phyloP scores from a whole-genome alignment of 495 filamentous ascomycete species.

The Penicillium paxilli region DNA sequence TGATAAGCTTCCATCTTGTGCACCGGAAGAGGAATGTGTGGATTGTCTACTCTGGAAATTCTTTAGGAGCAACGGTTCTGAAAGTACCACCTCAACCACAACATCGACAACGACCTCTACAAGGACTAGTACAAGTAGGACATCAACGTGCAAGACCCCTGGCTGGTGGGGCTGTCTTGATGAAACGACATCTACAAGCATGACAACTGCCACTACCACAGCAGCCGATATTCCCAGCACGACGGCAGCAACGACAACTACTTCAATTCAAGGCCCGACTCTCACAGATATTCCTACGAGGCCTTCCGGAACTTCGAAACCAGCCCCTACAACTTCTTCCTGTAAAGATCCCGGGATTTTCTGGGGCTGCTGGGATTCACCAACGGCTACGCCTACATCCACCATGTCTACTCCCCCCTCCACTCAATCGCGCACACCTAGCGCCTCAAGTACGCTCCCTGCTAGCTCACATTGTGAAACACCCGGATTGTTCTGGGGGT shows the following conservation, averaged over 20 bases:
- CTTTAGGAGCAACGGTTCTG: slow-evolving; percentile 84
- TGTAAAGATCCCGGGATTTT: neutral
- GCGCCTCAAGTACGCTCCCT: neutral
- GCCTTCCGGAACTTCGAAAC: neutral
- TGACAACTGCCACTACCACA: slow-evolving; percentile 48
- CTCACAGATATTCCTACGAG: too few relatives aligned
- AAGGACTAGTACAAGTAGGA: slow-evolving; percentile 63
- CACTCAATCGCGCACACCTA: too few relatives aligned
- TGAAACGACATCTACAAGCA: slow-evolving; percentile 59
- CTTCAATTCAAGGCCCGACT: neutral
- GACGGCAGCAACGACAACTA: neutral
- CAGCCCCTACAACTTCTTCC: neutral
- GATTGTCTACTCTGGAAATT: slow-evolving; percentile 96
- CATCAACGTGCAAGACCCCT: slow-evolving; percentile 84
- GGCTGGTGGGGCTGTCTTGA: slow-evolving; percentile 64
- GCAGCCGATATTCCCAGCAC: neutral
- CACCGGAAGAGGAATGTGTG: slow-evolving; percentile 70
- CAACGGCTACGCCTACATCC: neutral
- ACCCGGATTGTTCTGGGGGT: neutral
- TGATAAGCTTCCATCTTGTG: slow-evolving; percentile 74
- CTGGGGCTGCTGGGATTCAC: neutral
- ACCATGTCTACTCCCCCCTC: neutral
- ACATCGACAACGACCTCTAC: slow-evolving; percentile 43
- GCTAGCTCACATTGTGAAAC: neutral
- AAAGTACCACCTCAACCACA: slow-evolving; percentile 62